Evolutionary conservation across 2,329 filamentous ascomycete genomes (phyloP), one percentile per base, ranked within the genome.

Genomic region (Colletotrichum phormii): DNA sequence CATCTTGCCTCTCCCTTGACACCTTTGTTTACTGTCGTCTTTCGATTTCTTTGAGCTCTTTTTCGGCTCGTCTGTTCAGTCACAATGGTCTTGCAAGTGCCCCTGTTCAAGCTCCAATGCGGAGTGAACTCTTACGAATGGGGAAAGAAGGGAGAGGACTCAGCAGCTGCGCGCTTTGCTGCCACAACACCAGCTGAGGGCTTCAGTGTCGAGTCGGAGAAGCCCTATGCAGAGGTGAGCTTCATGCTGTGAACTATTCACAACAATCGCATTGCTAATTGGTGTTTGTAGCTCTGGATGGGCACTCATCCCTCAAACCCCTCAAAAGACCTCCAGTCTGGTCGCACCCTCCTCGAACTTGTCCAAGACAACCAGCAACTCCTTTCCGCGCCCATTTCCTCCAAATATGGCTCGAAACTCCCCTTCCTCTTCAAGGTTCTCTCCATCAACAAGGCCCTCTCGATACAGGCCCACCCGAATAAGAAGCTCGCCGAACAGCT

Each of bases 71-170:
- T 12, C 54, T 11, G n/a, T 22, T 22, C 46, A 60, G 33, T 49
- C 60, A 33, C 4, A 5, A 73, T 73, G 71, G 71, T 73, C 42
- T 86, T 95, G 89, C 93, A 93, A 80, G 90, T 97, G 74, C 95
- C 96, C 79, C 86, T 98, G 65, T 89, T 98, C 81, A 91, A 95
- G 77, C 91, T 98, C 76, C 92, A 94, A 82, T 95, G 94, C 86
- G 97, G 96, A 80, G 95, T 97, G 80, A 98, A 98, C 84, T 98
- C 95, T 83, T 99, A 99, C 82, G 97, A 98, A 86, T 99, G 97
- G 97, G 97, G 96, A 76, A 99, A 99, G 88, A 89, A 95, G 80
- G 97, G 97, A 79, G 89, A 90, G 74, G 89, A 93, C 71, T 98
- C 96, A 60, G 94, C 95, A 15, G 97, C 95, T 63, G 97, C 97